These are phyloP conservation scores for Syzygium jambos DNA, from an alignment of 345 rosid genomes.

Conservation along the genomic window DNA sequence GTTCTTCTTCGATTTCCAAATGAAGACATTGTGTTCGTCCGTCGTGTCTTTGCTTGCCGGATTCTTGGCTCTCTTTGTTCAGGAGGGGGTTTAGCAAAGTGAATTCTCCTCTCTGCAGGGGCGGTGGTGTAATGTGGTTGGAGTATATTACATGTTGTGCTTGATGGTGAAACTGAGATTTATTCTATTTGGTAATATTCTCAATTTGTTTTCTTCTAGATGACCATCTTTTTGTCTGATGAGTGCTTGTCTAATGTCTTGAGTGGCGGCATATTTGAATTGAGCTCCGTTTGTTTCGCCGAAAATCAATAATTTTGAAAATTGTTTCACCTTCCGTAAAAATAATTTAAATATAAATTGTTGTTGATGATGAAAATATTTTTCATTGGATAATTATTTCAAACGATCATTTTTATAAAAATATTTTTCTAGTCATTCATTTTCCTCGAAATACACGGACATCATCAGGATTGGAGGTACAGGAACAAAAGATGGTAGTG, in stretches of 20 bases:
- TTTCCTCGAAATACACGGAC: neutral
- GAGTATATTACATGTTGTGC: neutral
- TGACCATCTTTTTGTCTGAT: neutral
- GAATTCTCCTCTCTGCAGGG: neutral
- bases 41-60: neutral
- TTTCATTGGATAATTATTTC: neutral
- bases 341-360: neutral
- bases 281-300: neutral
- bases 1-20: neutral
- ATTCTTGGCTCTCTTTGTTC: neutral
- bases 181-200: neutral
- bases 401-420: neutral
- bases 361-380: neutral
- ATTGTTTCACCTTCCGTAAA: accelerated
- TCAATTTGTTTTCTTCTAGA: neutral
- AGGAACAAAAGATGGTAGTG: neutral
- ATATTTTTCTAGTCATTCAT: neutral
- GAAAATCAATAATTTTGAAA: neutral
- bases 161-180: neutral
- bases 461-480: neutral
- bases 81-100: neutral
- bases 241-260: neutral
- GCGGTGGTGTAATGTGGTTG: neutral
- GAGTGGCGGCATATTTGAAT: neutral
- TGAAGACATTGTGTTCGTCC: neutral